Percentiles rank a stretch among this genome's conserved stretches.
These are phyloP conservation scores for Penicillium decumbens DNA, from an alignment of 2,329 filamentous ascomycete genomes.

Conservation along the genomic window DNA sequence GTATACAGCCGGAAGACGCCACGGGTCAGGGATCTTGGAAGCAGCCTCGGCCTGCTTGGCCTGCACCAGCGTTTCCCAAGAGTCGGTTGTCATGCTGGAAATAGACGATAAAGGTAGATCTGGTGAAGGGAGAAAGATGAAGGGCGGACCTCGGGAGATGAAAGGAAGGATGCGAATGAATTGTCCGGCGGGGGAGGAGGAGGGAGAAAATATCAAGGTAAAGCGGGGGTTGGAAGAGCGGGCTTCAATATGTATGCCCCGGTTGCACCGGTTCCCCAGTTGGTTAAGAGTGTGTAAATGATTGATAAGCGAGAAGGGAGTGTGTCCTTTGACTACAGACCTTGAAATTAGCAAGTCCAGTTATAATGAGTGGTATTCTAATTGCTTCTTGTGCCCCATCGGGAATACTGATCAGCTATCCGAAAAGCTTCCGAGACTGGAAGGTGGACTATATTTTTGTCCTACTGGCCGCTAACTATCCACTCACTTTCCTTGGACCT, in stretches of 20 bases:
- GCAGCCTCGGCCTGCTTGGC: constrained; percentile 24
- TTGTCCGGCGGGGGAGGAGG: too few relatives aligned
- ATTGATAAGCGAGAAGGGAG: too few relatives aligned
- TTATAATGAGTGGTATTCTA: too few relatives aligned
- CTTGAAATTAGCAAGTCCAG: too few relatives aligned
- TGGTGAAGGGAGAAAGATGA: not conserved
- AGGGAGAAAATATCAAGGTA: too few relatives aligned
- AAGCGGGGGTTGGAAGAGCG: not conserved
- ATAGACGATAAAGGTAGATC: not conserved
- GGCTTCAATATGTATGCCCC: not conserved
- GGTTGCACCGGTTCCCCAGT: too few relatives aligned
- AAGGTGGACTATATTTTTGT: not conserved
- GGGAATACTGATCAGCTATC: too few relatives aligned
- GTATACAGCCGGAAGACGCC: constrained; percentile 21
- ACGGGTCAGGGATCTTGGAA: constrained; percentile 29
- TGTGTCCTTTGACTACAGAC: too few relatives aligned
- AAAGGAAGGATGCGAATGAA: not conserved
- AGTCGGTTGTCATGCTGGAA: not conserved
- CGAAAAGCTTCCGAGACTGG: too few relatives aligned
- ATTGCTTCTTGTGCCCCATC: too few relatives aligned
- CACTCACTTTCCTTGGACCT: not conserved
- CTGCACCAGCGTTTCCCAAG: not conserved
- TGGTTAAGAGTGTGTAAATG: too few relatives aligned
- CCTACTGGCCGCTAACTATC: not conserved
- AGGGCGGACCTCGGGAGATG: too few relatives aligned